Base-by-base conservation (phyloP, 345 rosid genomes). In the Bruguiera sexangula region DNA sequence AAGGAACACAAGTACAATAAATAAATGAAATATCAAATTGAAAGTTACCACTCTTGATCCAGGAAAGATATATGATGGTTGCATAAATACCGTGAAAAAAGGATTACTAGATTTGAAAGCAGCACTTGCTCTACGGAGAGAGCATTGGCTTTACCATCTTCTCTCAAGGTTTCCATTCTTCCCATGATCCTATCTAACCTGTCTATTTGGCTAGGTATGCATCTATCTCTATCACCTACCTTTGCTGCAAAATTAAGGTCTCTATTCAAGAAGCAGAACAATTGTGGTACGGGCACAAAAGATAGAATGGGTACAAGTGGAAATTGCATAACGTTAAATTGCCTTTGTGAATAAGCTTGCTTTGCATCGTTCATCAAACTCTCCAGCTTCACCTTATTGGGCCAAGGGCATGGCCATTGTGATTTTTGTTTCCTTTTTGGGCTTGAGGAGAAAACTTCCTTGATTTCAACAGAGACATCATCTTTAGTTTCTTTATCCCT, bases 41-140 rank as follows among this genome's bases (percentile, higher is more conserved):
- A 32, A 57, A 68, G 24, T 69, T 64, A 75, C 61, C 69, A 69
- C 0, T 19, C 6, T 22, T 54, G 13, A 20, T 54, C 26, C 5
- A 54, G 58, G 26, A 54, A 20, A 54, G 7, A 54, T 24, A 54
- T 54, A 54, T 21, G 27, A 6, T 59, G 75, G 70, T 32, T 9
- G 74, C 66, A 75, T 60, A 46, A 27, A 57, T 65, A 60, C 26
- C 36, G 36, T 30, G 50, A 65, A 75, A 60, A 50, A 60, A 6
- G 75, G 79, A 18, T 65, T 75, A n/a, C 60, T 52, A 37, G 70
- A 56, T 48, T 63, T 56, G 53, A 68, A 69, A 51, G 62, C 26
- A 5, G 31, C 26, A 37, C 19, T 15, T 24, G 39, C 68, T 63
- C 60, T 63, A 39, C 3, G 16, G 4, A 39, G 4, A 39, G 48